Conservation (phyloP, 371 early-diverging fungal genomes). For the Gilbertella persicaria region DNA sequence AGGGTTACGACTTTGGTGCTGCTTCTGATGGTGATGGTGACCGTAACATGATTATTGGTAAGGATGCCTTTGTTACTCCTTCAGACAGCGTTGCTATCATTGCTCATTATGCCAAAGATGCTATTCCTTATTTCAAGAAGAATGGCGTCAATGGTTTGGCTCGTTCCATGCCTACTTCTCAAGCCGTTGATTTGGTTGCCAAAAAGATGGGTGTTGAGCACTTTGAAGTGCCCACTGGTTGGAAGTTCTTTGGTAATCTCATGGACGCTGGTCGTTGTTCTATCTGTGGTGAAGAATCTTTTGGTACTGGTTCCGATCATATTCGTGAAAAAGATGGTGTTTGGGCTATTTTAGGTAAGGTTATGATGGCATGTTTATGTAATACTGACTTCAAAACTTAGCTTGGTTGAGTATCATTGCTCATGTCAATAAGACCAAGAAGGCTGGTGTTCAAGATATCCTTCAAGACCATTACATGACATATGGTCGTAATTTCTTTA, state of each 20-base stretch:
- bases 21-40: slow-evolving; percentile 95
- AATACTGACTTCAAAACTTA: slow-evolving; percentile 18
- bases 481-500: slow-evolving; percentile 97
- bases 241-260: slow-evolving; percentile 98
- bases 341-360: slow-evolving; percentile 89
- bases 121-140: slow-evolving; percentile 92
- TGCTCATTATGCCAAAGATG: slow-evolving; percentile 81
- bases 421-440: slow-evolving; percentile 60
- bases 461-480: slow-evolving; percentile 75
- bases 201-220: slow-evolving; percentile 71
- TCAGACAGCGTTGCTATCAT: slow-evolving; percentile 97
- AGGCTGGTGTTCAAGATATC: slow-evolving; percentile 72
- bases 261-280: slow-evolving; percentile 96
- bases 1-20: slow-evolving; percentile 87
- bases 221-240: slow-evolving; percentile 93
- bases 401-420: slow-evolving; percentile 97
- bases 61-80: slow-evolving; percentile 93
- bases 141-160: slow-evolving; percentile 89
- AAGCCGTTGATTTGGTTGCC: slow-evolving; percentile 91
- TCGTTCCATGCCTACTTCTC: slow-evolving; percentile 94
- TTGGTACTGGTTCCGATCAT: slow-evolving; percentile 97
- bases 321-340: slow-evolving; percentile 98
- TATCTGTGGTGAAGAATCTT: slow-evolving; percentile 97
- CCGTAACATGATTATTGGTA: slow-evolving; percentile 97
- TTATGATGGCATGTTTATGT: slow-evolving; percentile 9